Evolutionary conservation across 2,329 filamentous ascomycete species (phyloP).

Genomic region (Tricladium varicosporioides): DNA sequence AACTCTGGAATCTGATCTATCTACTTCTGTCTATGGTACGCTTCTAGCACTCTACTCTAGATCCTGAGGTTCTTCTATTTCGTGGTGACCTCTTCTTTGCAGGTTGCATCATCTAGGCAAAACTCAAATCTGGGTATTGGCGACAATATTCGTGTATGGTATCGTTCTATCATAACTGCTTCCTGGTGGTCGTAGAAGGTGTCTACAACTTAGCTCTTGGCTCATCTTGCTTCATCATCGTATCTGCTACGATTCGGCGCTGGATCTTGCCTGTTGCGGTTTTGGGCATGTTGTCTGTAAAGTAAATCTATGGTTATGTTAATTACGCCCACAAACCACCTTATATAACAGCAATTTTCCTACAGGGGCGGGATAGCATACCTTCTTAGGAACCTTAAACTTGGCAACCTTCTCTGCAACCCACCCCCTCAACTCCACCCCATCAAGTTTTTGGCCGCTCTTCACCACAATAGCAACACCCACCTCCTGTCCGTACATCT

Average conservation of each 20-base stretch:
- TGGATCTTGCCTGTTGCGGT: constrained; percentile 92
- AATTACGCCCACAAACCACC: constrained; percentile 6
- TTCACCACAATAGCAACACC: constrained; percentile 75
- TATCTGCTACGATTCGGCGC: constrained; percentile 79
- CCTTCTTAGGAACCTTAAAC: constrained; percentile 84
- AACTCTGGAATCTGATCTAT: too few species aligned
- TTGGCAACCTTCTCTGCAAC: constrained; percentile 69
- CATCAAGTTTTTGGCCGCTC: constrained; percentile 53
- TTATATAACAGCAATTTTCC: too few species aligned
- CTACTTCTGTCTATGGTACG: too few species aligned
- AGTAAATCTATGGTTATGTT: constrained; percentile 59
- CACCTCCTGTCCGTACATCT: constrained; percentile 80
- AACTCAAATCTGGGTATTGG: too few species aligned
- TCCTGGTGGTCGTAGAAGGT: neutral
- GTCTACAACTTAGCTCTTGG: constrained; percentile 53
- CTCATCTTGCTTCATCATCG: constrained; percentile 71
- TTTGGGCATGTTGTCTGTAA: constrained; percentile 83
- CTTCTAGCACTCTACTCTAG: too few species aligned
- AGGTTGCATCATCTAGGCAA: too few species aligned
- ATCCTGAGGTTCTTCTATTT: too few species aligned
- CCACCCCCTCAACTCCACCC: constrained; percentile 65
- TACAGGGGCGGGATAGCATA: constrained; percentile 42
- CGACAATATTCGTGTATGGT: too few species aligned
- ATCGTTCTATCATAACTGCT: too few species aligned
- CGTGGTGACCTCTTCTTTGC: too few species aligned